Percentiles rank a stretch among this genome's conserved stretches.
phyloP scores from a whole-genome alignment of 345 rosid species.

The Salix viminalis region DNA sequence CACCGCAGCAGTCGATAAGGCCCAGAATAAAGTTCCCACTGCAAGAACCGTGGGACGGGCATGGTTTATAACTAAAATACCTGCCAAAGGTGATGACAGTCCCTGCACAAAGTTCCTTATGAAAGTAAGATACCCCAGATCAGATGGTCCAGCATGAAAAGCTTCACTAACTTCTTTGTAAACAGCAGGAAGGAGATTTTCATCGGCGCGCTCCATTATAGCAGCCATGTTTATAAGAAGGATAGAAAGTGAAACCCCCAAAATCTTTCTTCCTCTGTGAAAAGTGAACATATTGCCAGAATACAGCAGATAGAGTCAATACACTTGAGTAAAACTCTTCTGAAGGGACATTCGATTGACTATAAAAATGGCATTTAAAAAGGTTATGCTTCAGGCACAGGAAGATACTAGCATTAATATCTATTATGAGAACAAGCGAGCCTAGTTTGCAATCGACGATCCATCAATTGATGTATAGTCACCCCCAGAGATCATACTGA shows the following conservation, averaged over 20 bases:
- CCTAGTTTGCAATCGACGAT: too few relatives aligned
- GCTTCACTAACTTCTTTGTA: conserved; percentile 99
- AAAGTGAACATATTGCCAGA: conserved; percentile 18
- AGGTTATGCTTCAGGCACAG: too few relatives aligned
- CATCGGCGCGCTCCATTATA: conserved; percentile 94
- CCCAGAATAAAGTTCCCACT: conserved; percentile 87
- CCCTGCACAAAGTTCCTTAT: conserved; percentile 94
- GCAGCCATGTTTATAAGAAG: conserved; percentile 87
- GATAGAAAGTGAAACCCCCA: conserved; percentile 80
- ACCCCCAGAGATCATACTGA: too few relatives aligned
- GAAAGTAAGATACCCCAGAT: conserved; percentile 93
- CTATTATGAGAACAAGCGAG: too few relatives aligned
- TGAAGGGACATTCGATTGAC: not conserved
- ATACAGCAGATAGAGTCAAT: conserved; percentile 10
- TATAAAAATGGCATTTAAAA: too few relatives aligned
- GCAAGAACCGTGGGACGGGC: conserved; percentile 93
- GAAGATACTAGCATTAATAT: too few relatives aligned
- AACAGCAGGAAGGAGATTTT: conserved; percentile 87
- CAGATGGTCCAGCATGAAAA: conserved; percentile 85
- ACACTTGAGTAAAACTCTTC: conserved; percentile 6
- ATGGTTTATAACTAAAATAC: conserved; percentile 69
- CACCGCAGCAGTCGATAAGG: conserved; percentile 92
- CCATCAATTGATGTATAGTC: too few relatives aligned
- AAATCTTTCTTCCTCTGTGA: conserved; percentile 68
- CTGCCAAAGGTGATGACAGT: conserved; percentile 80